Base-by-base conservation (phyloP, 2,329 filamentous ascomycete species). In the Fusarium heterosporum region DNA sequence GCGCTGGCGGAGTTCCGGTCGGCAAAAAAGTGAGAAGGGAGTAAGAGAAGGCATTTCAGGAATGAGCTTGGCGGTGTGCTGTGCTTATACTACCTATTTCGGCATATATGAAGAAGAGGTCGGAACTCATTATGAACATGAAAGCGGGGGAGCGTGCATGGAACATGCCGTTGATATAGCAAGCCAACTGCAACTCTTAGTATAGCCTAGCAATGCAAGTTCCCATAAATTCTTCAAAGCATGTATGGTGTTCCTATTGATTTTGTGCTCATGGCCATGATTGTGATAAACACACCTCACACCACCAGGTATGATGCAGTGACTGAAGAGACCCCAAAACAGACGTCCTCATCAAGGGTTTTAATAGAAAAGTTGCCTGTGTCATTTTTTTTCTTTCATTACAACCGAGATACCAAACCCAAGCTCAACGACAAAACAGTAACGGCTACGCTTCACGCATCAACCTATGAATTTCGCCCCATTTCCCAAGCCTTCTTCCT, bases 1-100 rank as follows among this genome's bases (percentile, higher is more conserved):
- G 70, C 70, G 70, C 69, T 67, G 60, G 59, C 45, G 70, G 70
- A 73, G 70, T 72, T 69, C 54, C 57, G 54, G 61, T 66, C 60
- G 48, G 56, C 52, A 58, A 68, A 68, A 64, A 32, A 38, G 58
- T 30, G 48, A 64, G 48, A 16, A 36, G 34, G 40, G 61, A 38
- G 38, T 28, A 65, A 52, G 17, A n/a, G 30, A 26, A 43, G 30
- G 54, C 59, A 60, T 55, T 29, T 45, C 46, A 46, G 40, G 46
- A 61, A 39, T 45, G 40, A 34, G 32, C 62, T 53, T 19, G 25
- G 32, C 38, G 28, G 49, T 45, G 16, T 36, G 34, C 34, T 22
- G 45, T 47, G 43, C 30, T 42, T 60, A 47, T 49, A 22, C 22
- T 22, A 22, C 22, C 22, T 22, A 22, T 22, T 22, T 22, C 36